Evolutionary conservation across 2,329 filamentous ascomycete genomes (phyloP).

Genomic region (Colletotrichum sp.): DNA sequence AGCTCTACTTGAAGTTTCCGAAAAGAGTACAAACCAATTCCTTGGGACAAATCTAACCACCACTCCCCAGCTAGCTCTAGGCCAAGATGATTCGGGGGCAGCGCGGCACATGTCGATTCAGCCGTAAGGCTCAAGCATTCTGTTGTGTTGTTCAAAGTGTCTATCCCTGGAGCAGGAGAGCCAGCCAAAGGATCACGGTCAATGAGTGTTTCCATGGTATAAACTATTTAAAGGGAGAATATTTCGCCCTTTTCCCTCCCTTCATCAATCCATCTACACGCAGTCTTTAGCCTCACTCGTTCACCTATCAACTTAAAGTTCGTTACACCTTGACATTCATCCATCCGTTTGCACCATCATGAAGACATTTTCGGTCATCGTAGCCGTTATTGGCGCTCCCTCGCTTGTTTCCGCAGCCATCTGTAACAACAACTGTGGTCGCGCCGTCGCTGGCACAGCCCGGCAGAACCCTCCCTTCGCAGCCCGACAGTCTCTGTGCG

Average conservation of each 20-base stretch:
- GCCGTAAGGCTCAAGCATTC: not conserved
- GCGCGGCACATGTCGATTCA: not conserved
- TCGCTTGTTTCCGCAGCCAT: not conserved
- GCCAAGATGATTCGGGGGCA: not conserved
- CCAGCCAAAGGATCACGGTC: not conserved
- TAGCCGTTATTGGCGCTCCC: not conserved
- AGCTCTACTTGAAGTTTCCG: not conserved
- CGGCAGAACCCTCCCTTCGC: not conserved
- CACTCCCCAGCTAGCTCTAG: not conserved
- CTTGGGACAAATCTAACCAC: not conserved
- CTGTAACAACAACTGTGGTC: conserved; percentile 21
- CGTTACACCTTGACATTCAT: not conserved
- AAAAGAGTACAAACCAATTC: not conserved
- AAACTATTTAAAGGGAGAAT: not conserved
- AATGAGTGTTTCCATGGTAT: not conserved
- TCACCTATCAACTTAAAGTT: not conserved
- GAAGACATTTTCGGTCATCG: not conserved
- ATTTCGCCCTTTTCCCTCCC: not conserved
- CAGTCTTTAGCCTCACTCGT: not conserved
- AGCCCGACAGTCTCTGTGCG: not conserved
- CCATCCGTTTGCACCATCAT: not conserved
- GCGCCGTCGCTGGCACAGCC: conserved; percentile 6
- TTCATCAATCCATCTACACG: not conserved
- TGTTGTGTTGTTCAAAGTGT: not conserved
- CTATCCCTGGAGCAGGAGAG: not conserved